Percentiles rank a stretch among this genome's conserved stretches.
Conservation (phyloP, 106 monocot species). For the Acorus calamus region DNA sequence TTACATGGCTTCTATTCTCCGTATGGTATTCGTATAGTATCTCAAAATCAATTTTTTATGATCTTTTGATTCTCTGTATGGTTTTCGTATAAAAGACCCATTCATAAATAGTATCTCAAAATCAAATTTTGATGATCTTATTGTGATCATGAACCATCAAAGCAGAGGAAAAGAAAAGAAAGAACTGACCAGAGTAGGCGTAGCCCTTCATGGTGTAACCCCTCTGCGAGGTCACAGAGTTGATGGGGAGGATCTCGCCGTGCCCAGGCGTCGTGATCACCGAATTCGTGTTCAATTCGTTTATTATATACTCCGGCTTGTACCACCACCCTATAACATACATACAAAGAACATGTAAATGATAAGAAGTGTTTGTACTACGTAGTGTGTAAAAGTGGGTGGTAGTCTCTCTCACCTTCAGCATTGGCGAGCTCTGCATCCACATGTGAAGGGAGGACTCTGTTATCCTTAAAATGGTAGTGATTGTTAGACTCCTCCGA, state of each 20-base stretch:
- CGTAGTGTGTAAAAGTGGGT: no score
- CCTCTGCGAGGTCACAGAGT: slow-evolving; percentile 32
- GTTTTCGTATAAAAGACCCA: no score
- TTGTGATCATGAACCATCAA: no score
- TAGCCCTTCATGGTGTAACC: slow-evolving; percentile 65
- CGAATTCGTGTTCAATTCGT: slow-evolving; percentile 94
- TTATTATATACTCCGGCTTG: slow-evolving; percentile 94
- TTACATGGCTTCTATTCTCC: no score
- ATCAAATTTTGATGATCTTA: no score
- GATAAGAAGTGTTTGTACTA: no score
- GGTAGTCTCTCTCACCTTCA: slow-evolving; percentile 22
- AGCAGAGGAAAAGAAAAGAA: background rate
- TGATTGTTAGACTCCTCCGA: slow-evolving; percentile 47
- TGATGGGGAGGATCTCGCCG: slow-evolving; percentile 71
- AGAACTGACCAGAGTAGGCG: slow-evolving; percentile 68
- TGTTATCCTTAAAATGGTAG: slow-evolving; percentile 80
- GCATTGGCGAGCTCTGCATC: slow-evolving; percentile 73
- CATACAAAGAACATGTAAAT: no score
- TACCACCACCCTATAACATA: slow-evolving; percentile 81
- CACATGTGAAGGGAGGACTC: slow-evolving; percentile 71
- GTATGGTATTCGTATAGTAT: no score
- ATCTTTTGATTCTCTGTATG: no score
- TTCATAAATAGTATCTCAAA: no score
- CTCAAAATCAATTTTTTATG: no score
- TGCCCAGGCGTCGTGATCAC: slow-evolving; percentile 85